Evolutionary conservation across 768 basidiomycete species (phyloP).

Genomic region (Lactarius hengduanensis): DNA sequence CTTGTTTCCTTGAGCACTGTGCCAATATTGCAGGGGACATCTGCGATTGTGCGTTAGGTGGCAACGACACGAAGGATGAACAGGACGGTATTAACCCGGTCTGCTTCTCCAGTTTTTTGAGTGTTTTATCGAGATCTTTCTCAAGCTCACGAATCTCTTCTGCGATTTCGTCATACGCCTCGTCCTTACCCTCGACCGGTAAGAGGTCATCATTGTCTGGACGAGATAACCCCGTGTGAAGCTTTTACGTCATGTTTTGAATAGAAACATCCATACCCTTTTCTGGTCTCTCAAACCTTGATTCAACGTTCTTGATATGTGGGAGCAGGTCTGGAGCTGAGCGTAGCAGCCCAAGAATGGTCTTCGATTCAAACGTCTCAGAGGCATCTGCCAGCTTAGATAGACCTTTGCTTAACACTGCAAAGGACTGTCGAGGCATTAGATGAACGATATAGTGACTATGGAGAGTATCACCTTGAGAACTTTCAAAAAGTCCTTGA

Average conservation of each 20-base stretch:
- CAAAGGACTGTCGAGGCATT: constrained; percentile 60
- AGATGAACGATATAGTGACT: not conserved
- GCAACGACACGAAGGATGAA: constrained; percentile 6
- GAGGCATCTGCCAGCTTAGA: constrained; percentile 59
- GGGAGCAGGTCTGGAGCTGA: constrained; percentile 77
- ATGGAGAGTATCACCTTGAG: constrained; percentile 50
- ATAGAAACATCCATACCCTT: constrained; percentile 46
- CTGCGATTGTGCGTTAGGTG: constrained; percentile 38
- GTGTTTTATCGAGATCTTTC: constrained; percentile 60
- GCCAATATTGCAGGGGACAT: constrained; percentile 57
- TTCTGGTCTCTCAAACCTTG: constrained; percentile 63
- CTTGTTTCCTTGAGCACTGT: constrained; percentile 83
- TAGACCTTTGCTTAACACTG: constrained; percentile 66
- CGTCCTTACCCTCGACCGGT: constrained; percentile 83
- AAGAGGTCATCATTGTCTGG: constrained; percentile 66
- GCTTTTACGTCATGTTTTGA: not conserved
- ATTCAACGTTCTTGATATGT: constrained; percentile 69
- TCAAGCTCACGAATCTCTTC: constrained; percentile 71
- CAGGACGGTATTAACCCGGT: constrained; percentile 50
- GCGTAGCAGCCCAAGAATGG: constrained; percentile 71
- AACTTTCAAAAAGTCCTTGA: constrained; percentile 85
- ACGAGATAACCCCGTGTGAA: not conserved
- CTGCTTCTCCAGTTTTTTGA: constrained; percentile 64
- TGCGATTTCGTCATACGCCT: constrained; percentile 76
- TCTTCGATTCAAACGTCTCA: constrained; percentile 72